These are phyloP conservation scores for Teunomyces tritomae DNA, from an alignment of 805 yeast genomes.

Conservation along the genomic window DNA sequence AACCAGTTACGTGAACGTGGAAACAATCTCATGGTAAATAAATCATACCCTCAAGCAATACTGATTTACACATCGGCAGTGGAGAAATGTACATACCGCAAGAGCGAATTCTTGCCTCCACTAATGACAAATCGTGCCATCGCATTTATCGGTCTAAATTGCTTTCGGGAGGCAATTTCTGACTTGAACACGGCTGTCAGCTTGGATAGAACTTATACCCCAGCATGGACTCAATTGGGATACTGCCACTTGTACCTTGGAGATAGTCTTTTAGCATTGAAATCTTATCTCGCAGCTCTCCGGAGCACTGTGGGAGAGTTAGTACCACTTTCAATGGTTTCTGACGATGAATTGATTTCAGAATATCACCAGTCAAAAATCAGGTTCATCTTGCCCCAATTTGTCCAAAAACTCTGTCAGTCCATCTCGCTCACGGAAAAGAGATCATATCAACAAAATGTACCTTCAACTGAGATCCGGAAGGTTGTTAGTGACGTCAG, in stretches of 20 bases:
- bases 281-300: constrained; percentile 33
- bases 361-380: constrained; percentile 23
- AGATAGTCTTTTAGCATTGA: constrained; percentile 28
- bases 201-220: constrained; percentile 32
- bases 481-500: constrained; percentile 22
- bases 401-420: constrained; percentile 33
- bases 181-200: constrained; percentile 34
- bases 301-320: constrained; percentile 29
- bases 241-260: constrained; percentile 44
- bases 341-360: constrained; percentile 10
- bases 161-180: constrained; percentile 37
- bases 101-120: constrained; percentile 24
- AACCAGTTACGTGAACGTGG: constrained; percentile 35
- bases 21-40: constrained; percentile 36
- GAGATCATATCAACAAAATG: constrained; percentile 37
- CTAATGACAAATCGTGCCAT: constrained; percentile 38
- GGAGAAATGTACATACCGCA: constrained; percentile 15
- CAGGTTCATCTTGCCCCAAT: constrained; percentile 33
- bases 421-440: constrained; percentile 34
- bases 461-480: constrained; percentile 22
- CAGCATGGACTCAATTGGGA: constrained; percentile 45
- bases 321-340: constrained; percentile 21
- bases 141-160: constrained; percentile 40
- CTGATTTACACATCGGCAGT: constrained; percentile 37
- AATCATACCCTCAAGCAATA: constrained; percentile 39